Evolutionary conservation across 2,329 filamentous ascomycete species (phyloP).

Genomic region (Calonectria pseudoturangicola): DNA sequence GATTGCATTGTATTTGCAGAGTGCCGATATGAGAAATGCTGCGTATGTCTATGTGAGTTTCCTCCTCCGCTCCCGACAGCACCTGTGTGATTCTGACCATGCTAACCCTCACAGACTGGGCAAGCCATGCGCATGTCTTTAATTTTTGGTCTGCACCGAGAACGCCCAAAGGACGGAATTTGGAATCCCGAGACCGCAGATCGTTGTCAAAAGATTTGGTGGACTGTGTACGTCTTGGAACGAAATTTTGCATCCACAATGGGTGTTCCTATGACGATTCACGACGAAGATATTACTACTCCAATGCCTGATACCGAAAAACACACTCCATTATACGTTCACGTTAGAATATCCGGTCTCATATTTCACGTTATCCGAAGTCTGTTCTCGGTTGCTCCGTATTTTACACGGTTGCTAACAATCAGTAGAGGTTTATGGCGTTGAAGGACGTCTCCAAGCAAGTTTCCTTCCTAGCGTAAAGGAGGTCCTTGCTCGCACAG

Average conservation of each 20-base stretch:
- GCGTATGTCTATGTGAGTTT: constrained; percentile 36
- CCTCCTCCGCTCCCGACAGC: neutral
- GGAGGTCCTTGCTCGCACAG: constrained; percentile 30
- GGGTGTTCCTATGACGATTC: constrained; percentile 35
- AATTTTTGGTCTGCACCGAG: constrained; percentile 33
- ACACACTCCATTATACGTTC: constrained; percentile 25
- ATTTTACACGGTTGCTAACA: neutral
- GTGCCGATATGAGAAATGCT: constrained; percentile 38
- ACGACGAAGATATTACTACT: constrained; percentile 38
- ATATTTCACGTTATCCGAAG: constrained; percentile 37
- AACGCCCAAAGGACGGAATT: constrained; percentile 34
- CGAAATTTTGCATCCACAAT: constrained; percentile 34
- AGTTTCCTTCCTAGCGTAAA: constrained; percentile 35
- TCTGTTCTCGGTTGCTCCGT: neutral
- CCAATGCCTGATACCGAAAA: constrained; percentile 36
- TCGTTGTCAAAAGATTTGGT: constrained; percentile 39
- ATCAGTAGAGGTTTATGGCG: constrained; percentile 32
- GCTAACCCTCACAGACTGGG: constrained; percentile 1
- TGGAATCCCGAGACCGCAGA: constrained; percentile 30
- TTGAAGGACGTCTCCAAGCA: constrained; percentile 35
- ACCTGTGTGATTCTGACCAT: neutral
- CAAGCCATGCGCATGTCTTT: constrained; percentile 39
- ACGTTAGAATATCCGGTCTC: constrained; percentile 36
- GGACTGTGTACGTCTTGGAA: constrained; percentile 37
- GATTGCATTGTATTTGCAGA: constrained; percentile 34